These are phyloP conservation scores for Pleurotus pulmonarius DNA, from an alignment of 768 basidiomycete genomes.

Conservation along the genomic window DNA sequence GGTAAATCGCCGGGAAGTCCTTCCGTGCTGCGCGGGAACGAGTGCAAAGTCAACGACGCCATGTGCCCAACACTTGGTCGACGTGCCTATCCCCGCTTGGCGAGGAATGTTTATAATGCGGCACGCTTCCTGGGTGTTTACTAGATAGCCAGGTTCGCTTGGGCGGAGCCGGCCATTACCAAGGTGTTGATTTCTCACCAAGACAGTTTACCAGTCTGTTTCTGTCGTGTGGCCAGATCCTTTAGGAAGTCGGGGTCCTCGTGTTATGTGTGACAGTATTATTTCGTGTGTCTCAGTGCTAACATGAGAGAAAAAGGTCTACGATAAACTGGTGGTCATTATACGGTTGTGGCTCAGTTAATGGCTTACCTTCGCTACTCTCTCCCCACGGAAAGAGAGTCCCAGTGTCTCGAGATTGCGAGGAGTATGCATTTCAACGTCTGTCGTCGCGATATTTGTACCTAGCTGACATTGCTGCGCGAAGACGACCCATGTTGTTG, in stretches of 20 bases:
- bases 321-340: too few species aligned
- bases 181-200: neutral
- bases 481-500: constrained; percentile 88
- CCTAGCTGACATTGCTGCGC: constrained; percentile 83
- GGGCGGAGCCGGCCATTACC: too few species aligned
- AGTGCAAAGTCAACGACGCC: constrained; percentile 1
- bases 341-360: too few species aligned
- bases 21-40: neutral
- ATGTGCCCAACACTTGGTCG: too few species aligned
- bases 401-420: constrained; percentile 88
- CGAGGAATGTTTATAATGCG: too few species aligned
- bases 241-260: too few species aligned
- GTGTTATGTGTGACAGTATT: too few species aligned
- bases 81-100: too few species aligned
- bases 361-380: constrained; percentile 83
- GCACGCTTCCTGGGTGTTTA: neutral
- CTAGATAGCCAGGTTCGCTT: neutral
- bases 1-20: neutral
- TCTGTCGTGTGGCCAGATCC: too few species aligned
- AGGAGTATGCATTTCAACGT: constrained; percentile 96
- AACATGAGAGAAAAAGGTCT: too few species aligned
- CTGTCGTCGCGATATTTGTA: constrained; percentile 93
- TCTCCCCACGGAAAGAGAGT: constrained; percentile 90
- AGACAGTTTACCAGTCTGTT: too few species aligned
- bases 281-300: too few species aligned